These are phyloP conservation scores for Periconia sp. DNA, from an alignment of 2,329 filamentous ascomycete species.

Conservation along the genomic window DNA sequence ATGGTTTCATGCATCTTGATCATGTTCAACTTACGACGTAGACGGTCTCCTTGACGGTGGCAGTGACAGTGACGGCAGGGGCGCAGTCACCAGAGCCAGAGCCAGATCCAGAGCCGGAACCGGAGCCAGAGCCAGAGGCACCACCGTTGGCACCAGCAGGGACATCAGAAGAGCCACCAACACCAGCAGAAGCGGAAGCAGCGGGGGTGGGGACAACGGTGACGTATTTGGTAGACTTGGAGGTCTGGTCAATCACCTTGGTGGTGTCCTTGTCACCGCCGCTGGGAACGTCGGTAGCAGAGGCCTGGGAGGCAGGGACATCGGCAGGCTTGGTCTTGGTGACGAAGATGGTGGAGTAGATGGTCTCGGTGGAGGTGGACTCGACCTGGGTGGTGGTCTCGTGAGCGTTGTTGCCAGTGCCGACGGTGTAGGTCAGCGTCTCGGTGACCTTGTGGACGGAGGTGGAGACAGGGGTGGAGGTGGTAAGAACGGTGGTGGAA, in stretches of 20 bases:
- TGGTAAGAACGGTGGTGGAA: background rate
- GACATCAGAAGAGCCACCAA: conserved; percentile 3
- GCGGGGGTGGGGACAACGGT: conserved; percentile 35
- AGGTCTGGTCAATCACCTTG: conserved; percentile 35
- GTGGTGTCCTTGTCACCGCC: conserved; percentile 24
- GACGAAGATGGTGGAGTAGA: conserved; percentile 21
- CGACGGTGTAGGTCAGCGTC: conserved; percentile 43
- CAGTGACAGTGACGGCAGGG: conserved; percentile 39
- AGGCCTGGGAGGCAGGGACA: background rate
- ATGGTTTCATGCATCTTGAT: background rate
- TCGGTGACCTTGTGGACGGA: conserved; percentile 31
- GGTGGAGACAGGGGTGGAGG: conserved; percentile 5
- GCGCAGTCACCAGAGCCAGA: conserved; percentile 28
- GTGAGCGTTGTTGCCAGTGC: conserved; percentile 36
- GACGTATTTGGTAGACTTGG: conserved; percentile 32
- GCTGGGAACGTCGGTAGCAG: conserved; percentile 1
- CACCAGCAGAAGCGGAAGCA: conserved; percentile 15
- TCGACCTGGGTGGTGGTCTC: conserved; percentile 37
- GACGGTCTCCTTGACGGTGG: conserved; percentile 42
- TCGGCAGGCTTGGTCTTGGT: conserved; percentile 13
- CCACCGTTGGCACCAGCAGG: conserved; percentile 2
- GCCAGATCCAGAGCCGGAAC: conserved; percentile 8
- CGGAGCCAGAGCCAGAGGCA: conserved; percentile 8
- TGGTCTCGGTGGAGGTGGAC: conserved; percentile 20
- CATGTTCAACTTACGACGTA: conserved; percentile 25